Evolutionary conservation across 495 filamentous ascomycete genomes (phyloP).

Genomic region (Penicillium robsamsonii): DNA sequence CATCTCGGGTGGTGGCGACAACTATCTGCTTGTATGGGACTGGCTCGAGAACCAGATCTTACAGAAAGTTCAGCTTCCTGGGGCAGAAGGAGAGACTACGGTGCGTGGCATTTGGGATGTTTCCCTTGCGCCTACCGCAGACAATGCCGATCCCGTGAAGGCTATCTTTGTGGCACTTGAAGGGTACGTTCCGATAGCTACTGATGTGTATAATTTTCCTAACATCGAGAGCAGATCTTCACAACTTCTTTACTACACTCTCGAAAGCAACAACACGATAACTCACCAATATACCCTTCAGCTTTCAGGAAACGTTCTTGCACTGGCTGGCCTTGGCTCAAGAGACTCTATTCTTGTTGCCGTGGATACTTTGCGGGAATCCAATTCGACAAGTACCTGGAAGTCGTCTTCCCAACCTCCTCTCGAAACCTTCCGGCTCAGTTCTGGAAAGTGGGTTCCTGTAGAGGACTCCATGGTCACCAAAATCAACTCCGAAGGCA

Average conservation of each 20-base stretch:
- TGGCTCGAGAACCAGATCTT: slow-evolving; percentile 61
- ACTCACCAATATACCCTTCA: slow-evolving; percentile 44
- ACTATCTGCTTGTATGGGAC: slow-evolving; percentile 75
- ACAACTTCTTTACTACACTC: slow-evolving; percentile 56
- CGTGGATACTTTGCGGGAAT: slow-evolving; percentile 51
- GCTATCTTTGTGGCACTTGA: slow-evolving; percentile 64
- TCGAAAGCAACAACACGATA: slow-evolving; percentile 43
- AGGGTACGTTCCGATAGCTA: slow-evolving; percentile 49
- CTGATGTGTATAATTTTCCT: slow-evolving; percentile 4
- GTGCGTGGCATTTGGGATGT: slow-evolving; percentile 43
- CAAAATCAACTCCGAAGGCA: slow-evolving; percentile 37
- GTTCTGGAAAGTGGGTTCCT: slow-evolving; percentile 23
- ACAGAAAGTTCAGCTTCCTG: slow-evolving; percentile 43
- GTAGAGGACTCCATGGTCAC: slow-evolving; percentile 21
- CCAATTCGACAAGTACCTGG: slow-evolving; percentile 40
- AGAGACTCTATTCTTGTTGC: slow-evolving; percentile 51
- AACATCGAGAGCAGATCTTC: slow-evolving; percentile 49
- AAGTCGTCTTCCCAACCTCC: slow-evolving; percentile 25
- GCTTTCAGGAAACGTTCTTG: slow-evolving; percentile 61
- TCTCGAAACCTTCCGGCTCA: slow-evolving; percentile 31
- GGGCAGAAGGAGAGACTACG: slow-evolving; percentile 25
- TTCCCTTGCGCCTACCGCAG: slow-evolving; percentile 16
- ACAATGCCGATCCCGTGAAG: slow-evolving; percentile 15
- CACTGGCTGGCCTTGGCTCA: slow-evolving; percentile 41
- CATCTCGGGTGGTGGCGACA: slow-evolving; percentile 84